Conservation (phyloP, 139 green algal species). For the Chlamydomonas sp. region DNA sequence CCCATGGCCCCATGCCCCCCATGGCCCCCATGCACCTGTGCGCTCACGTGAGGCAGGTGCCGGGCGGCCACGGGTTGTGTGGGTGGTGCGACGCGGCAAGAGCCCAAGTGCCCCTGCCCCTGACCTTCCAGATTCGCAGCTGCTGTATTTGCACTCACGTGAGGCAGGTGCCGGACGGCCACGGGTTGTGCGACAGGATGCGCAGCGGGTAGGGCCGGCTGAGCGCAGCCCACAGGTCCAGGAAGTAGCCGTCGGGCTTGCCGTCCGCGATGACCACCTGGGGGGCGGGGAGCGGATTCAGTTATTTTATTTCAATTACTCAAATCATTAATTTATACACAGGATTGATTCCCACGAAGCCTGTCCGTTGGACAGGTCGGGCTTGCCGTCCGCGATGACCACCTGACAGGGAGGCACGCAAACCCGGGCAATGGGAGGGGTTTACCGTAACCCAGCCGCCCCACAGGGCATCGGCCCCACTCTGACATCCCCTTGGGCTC, state of each 20-base stretch:
- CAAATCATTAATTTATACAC: not conserved
- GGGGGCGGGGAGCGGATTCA: not conserved
- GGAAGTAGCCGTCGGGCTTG: slow-evolving; percentile 34
- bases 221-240: slow-evolving; percentile 40
- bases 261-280: slow-evolving; percentile 52
- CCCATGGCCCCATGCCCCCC: too few species aligned
- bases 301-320: not conserved
- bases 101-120: too few species aligned
- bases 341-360: not conserved
- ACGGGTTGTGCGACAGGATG: slow-evolving; percentile 24
- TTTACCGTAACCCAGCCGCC: too few species aligned
- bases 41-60: slow-evolving; percentile 48
- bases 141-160: not conserved
- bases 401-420: slow-evolving; percentile 13
- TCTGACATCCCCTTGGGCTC: too few species aligned
- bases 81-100: too few species aligned
- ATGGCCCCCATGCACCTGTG: not conserved
- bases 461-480: too few species aligned
- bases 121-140: too few species aligned
- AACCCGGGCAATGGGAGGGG: not conserved
- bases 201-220: slow-evolving; percentile 31
- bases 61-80: slow-evolving; percentile 21
- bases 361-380: not conserved
- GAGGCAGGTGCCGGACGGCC: slow-evolving; percentile 48
- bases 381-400: slow-evolving; percentile 40